Percentiles rank a stretch among this genome's conserved stretches.
Evolutionary conservation across 305 asterid species (phyloP).

Genomic region (Ajuga reptans): DNA sequence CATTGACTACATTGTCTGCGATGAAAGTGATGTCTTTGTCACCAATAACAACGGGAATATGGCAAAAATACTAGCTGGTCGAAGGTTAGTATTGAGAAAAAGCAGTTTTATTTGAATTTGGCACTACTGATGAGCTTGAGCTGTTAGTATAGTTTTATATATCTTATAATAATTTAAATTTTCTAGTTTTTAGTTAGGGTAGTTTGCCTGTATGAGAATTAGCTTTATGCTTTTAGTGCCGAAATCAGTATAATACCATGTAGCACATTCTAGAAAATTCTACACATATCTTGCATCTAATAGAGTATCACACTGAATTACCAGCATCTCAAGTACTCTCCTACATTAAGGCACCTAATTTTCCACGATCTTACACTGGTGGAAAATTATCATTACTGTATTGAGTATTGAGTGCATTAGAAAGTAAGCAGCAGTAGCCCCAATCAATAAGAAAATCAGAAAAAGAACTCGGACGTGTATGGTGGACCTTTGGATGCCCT

Average conservation of each 20-base stretch:
- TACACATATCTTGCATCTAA: neutral
- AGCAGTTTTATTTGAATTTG: conserved; percentile 14
- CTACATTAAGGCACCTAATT: no score
- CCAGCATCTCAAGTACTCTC: no score
- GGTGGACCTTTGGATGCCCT: neutral
- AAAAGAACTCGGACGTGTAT: no score
- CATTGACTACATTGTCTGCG: conserved; percentile 81
- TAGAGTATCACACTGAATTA: neutral
- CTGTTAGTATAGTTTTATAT: no score
- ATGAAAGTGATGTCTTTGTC: conserved; percentile 94
- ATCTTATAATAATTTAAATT: neutral
- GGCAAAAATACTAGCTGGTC: conserved; percentile 99
- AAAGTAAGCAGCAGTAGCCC: no score
- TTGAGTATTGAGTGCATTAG: no score
- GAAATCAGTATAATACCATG: neutral
- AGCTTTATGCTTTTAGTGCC: neutral
- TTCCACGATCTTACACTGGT: no score
- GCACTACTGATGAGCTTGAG: neutral
- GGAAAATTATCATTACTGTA: no score
- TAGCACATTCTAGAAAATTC: neutral
- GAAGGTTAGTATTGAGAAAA: conserved; percentile 48
- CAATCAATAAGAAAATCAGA: neutral
- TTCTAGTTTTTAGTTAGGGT: neutral
- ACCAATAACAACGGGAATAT: conserved; percentile 96
- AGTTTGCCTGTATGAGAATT: neutral